Evolutionary conservation across 805 yeast species (phyloP).

Genomic region (Ogataea allantospora): DNA sequence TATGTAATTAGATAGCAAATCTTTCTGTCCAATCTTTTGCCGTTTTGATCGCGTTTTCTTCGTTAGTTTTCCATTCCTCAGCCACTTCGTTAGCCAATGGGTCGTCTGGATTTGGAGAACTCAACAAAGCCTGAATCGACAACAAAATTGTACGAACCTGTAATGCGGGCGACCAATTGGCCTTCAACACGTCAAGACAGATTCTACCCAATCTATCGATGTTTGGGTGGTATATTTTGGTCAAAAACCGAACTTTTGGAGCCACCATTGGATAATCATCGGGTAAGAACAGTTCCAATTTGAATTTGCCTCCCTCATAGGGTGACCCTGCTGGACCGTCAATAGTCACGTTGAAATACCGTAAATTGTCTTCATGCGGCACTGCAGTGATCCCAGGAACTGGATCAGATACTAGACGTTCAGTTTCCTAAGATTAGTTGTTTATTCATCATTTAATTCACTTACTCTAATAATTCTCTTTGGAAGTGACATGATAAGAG

Average conservation of each 20-base stretch:
- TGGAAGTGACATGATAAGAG: slow-evolving; percentile 58
- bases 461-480: slow-evolving; percentile 86
- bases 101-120: slow-evolving; percentile 97
- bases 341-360: slow-evolving; percentile 88
- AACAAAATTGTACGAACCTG: slow-evolving; percentile 90
- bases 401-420: slow-evolving; percentile 86
- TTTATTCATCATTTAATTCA: slow-evolving; percentile 1
- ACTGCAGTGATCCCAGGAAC: slow-evolving; percentile 93
- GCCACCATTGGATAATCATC: slow-evolving; percentile 99
- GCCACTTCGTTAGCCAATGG: slow-evolving; percentile 98
- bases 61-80: slow-evolving; percentile 90
- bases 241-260: slow-evolving; percentile 90
- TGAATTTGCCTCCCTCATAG: slow-evolving; percentile 76
- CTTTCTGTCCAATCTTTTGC: slow-evolving; percentile 74
- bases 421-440: slow-evolving; percentile 64
- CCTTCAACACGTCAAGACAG: slow-evolving; percentile 90
- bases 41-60: slow-evolving; percentile 71
- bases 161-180: slow-evolving; percentile 97
- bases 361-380: slow-evolving; percentile 91
- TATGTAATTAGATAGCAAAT: slow-evolving; percentile 43
- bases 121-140: slow-evolving; percentile 89
- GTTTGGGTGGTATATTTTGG: slow-evolving; percentile 94
- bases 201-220: slow-evolving; percentile 94
- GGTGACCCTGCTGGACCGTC: slow-evolving; percentile 93
- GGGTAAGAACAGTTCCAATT: slow-evolving; percentile 84